These are phyloP conservation scores for Echites panduratus DNA, from an alignment of 257 asterid genomes.

Conservation along the genomic window DNA sequence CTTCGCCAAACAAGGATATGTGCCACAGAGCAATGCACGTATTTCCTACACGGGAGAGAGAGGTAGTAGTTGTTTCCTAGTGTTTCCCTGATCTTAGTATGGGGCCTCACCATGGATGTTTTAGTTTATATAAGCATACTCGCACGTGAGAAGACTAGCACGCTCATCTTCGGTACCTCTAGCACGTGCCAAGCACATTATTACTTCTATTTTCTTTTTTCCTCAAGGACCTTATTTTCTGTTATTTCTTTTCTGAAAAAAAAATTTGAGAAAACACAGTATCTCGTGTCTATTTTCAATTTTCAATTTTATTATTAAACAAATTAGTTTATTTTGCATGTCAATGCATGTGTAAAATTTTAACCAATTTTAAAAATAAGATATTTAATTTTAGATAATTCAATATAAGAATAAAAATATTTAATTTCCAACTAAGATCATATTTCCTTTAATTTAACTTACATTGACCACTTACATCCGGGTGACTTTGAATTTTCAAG, in stretches of 20 bases:
- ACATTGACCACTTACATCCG: too few relatives aligned
- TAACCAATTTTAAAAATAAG: too few relatives aligned
- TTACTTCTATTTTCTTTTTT: background rate
- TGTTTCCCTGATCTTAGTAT: slow-evolving; percentile 1
- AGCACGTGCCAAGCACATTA: slow-evolving; percentile 11
- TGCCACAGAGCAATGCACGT: slow-evolving; percentile 17
- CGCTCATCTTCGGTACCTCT: slow-evolving; percentile 1
- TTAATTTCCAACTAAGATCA: too few relatives aligned
- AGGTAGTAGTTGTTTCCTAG: background rate
- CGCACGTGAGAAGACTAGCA: slow-evolving; percentile 19
- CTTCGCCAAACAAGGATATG: slow-evolving; percentile 6
- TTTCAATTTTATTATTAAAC: too few relatives aligned
- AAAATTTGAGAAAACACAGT: too few relatives aligned
- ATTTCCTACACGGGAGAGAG: background rate
- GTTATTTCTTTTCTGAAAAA: background rate
- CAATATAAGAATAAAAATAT: too few relatives aligned
- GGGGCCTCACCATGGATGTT: slow-evolving; percentile 7
- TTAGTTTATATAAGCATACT: slow-evolving; percentile 19
- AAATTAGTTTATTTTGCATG: too few relatives aligned
- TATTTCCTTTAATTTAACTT: too few relatives aligned
- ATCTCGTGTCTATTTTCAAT: too few relatives aligned
- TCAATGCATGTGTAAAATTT: too few relatives aligned
- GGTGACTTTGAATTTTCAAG: too few relatives aligned
- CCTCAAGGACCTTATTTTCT: background rate
- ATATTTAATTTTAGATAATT: too few relatives aligned